These are phyloP conservation scores for Zoysia pacifica DNA, from an alignment of 176 grass and related monocot species.

Conservation along the genomic window DNA sequence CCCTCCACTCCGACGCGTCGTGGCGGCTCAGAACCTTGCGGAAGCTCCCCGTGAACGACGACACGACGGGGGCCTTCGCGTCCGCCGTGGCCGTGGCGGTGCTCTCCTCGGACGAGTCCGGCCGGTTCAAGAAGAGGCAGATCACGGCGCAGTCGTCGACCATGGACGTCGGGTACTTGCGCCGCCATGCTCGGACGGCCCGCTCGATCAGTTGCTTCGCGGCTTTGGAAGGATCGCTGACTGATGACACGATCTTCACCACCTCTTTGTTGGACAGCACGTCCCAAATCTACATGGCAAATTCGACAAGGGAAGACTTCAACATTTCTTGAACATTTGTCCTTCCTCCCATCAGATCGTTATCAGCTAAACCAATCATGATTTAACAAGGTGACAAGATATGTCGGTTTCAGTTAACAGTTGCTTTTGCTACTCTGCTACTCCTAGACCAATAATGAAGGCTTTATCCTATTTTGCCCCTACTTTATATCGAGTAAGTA, in stretches of 20 bases:
- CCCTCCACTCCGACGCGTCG: slow-evolving; percentile 38
- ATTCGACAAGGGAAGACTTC: no score
- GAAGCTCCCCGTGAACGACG: slow-evolving; percentile 49
- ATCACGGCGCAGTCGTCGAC: slow-evolving; percentile 77
- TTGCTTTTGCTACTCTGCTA: slow-evolving; percentile 1
- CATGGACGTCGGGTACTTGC: slow-evolving; percentile 70
- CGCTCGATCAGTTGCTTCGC: slow-evolving; percentile 58
- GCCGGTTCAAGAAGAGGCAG: slow-evolving; percentile 64
- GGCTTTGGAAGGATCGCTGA: slow-evolving; percentile 47
- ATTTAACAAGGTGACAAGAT: background rate
- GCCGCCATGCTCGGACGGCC: slow-evolving; percentile 66
- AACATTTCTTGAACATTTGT: background rate
- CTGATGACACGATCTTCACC: slow-evolving; percentile 62
- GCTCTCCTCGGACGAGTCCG: background rate
- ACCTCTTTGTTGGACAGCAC: slow-evolving; percentile 82
- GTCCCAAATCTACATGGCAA: slow-evolving; percentile 70
- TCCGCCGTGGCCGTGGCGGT: background rate
- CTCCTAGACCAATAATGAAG: background rate
- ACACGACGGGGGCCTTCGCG: background rate
- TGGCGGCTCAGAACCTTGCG: slow-evolving; percentile 35
- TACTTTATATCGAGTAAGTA: background rate
- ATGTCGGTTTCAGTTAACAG: slow-evolving; percentile 29
- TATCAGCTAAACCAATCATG: background rate
- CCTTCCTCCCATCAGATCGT: background rate
- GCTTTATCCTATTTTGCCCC: background rate